Percentiles rank a stretch among this genome's conserved stretches.
These are phyloP conservation scores for Pleurotus tuoliensis DNA, from an alignment of 768 basidiomycete genomes.

Conservation along the genomic window DNA sequence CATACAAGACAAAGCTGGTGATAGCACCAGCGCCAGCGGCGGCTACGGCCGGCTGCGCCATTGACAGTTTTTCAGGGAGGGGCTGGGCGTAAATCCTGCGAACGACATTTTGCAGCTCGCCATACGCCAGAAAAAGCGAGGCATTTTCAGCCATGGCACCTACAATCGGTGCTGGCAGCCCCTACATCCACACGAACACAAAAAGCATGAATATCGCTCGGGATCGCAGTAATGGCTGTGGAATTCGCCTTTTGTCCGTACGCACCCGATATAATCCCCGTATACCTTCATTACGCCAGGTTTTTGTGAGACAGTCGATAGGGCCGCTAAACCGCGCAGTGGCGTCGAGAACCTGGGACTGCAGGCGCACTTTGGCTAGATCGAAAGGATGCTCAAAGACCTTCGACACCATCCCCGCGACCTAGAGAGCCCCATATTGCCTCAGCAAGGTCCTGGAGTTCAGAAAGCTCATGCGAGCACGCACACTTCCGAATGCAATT, in stretches of 20 bases:
- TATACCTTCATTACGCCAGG: conserved; percentile 78
- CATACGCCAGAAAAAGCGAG: conserved; percentile 82
- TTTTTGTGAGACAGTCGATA: conserved; percentile 82
- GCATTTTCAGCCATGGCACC: conserved; percentile 97
- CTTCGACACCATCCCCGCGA: conserved; percentile 79
- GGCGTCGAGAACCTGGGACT: conserved; percentile 81
- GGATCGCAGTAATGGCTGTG: background rate
- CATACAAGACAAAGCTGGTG: conserved; percentile 86
- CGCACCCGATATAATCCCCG: conserved; percentile 84
- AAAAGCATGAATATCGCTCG: background rate
- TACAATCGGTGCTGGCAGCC: conserved; percentile 88
- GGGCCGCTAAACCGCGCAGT: conserved; percentile 74
- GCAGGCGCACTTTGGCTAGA: conserved; percentile 90
- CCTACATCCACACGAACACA: conserved; percentile 39
- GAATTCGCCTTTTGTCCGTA: conserved; percentile 7
- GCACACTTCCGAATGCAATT: conserved; percentile 46
- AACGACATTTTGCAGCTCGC: conserved; percentile 65
- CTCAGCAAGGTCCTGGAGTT: background rate
- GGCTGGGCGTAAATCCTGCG: conserved; percentile 35
- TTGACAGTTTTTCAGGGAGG: conserved; percentile 44
- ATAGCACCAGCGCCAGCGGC: conserved; percentile 85
- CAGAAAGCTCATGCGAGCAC: conserved; percentile 12
- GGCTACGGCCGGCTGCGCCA: conserved; percentile 72
- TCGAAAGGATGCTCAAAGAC: conserved; percentile 95
- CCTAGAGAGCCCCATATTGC: conserved; percentile 29